Percentiles rank a stretch among this genome's conserved stretches.
Evolutionary conservation across 352 stramenopile species (phyloP).

Genomic region (Aphanomyces invadans): DNA sequence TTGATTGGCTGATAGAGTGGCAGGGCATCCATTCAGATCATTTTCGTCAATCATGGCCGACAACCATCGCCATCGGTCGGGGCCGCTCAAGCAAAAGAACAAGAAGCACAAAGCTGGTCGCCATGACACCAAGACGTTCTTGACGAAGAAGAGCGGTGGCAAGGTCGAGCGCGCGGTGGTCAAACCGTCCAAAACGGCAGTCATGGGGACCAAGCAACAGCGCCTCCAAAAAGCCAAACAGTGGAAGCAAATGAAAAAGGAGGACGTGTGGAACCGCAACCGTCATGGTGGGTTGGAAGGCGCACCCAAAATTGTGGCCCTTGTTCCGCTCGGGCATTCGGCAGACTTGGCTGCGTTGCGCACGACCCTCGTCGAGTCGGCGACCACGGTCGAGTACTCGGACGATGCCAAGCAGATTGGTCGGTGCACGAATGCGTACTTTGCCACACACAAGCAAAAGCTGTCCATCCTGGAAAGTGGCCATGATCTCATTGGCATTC

Average conservation of each 20-base stretch:
- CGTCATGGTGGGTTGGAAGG: constrained; percentile 71
- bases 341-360: constrained; percentile 58
- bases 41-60: constrained; percentile 1
- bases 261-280: constrained; percentile 76
- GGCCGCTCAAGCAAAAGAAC: constrained; percentile 86
- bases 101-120: constrained; percentile 87
- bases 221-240: constrained; percentile 81
- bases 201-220: constrained; percentile 59
- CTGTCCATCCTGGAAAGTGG: constrained; percentile 77
- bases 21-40: background rate
- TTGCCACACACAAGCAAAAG: constrained; percentile 77
- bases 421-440: constrained; percentile 46
- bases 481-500: constrained; percentile 68
- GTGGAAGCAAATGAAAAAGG: constrained; percentile 73
- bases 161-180: constrained; percentile 52
- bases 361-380: constrained; percentile 55
- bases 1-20: background rate
- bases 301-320: constrained; percentile 76
- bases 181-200: constrained; percentile 40
- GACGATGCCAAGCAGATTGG: constrained; percentile 39
- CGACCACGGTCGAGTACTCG: constrained; percentile 50
- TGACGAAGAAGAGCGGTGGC: constrained; percentile 55
- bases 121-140: constrained; percentile 75
- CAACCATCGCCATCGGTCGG: constrained; percentile 73
- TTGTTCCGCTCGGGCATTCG: constrained; percentile 67